A percentile compares a stretch with the other conserved stretches of the same genome.
These are phyloP conservation scores for Clarireedia hainanense DNA, from an alignment of 2,329 filamentous ascomycete genomes.

Conservation along the genomic window DNA sequence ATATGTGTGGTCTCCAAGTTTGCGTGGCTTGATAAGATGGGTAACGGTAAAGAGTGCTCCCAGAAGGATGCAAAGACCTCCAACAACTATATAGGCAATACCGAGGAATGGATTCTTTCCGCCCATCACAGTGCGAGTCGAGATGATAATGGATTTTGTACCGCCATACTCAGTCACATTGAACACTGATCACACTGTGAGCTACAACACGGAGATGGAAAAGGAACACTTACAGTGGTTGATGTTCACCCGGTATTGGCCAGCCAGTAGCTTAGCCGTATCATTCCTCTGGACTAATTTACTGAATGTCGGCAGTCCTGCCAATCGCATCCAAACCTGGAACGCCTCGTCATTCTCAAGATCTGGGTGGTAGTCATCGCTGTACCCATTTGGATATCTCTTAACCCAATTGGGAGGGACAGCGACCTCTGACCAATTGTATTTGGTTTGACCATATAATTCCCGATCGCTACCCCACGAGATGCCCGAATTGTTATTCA, in stretches of 20 bases:
- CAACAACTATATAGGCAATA: constrained; percentile 91
- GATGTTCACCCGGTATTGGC: constrained; percentile 71
- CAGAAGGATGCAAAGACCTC: constrained; percentile 83
- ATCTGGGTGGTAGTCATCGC: constrained; percentile 53
- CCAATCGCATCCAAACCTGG: constrained; percentile 98
- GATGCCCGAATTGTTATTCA: constrained; percentile 66
- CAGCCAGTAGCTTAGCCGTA: constrained; percentile 53
- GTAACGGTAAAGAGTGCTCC: constrained; percentile 83
- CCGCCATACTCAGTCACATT: constrained; percentile 71
- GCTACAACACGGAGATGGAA: background rate
- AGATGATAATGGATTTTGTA: constrained; percentile 83
- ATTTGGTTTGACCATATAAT: constrained; percentile 65
- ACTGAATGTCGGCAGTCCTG: constrained; percentile 87
- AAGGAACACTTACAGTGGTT: constrained; percentile 58
- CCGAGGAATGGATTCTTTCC: constrained; percentile 93
- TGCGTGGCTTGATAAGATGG: constrained; percentile 88
- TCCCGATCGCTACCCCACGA: constrained; percentile 80
- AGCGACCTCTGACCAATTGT: constrained; percentile 56
- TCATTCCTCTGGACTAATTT: constrained; percentile 87
- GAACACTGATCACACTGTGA: constrained; percentile 55
- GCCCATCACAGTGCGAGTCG: constrained; percentile 85
- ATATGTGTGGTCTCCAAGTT: constrained; percentile 96
- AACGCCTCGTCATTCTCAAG: constrained; percentile 73
- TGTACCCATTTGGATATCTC: constrained; percentile 66
- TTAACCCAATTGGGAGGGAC: constrained; percentile 82